Percentiles rank a stretch among this genome's conserved stretches.
Evolutionary conservation across 2,329 filamentous ascomycete species (phyloP).

Genomic region (Fusarium sp.): DNA sequence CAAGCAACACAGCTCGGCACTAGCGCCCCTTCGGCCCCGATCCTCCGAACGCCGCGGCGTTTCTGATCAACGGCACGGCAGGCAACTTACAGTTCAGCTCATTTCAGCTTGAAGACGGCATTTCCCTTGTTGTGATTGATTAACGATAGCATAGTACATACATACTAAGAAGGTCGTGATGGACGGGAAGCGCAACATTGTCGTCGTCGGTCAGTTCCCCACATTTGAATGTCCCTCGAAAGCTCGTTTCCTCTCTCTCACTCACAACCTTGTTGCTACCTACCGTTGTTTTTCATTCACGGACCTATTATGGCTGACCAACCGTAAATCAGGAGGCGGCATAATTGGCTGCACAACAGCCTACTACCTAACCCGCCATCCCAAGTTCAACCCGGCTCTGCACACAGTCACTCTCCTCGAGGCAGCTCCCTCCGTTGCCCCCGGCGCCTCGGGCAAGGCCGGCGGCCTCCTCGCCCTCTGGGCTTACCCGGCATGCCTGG

Average conservation of each 20-base stretch:
- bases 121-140: neutral
- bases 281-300: neutral
- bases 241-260: neutral
- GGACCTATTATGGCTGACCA: conserved; percentile 21
- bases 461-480: conserved; percentile 90
- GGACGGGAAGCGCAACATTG: conserved; percentile 59
- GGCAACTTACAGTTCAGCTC: neutral
- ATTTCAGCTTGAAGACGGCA: neutral
- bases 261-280: conserved; percentile 11
- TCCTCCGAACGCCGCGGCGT: conserved; percentile 1
- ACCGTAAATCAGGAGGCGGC: conserved; percentile 75
- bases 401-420: conserved; percentile 90
- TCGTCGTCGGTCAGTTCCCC: conserved; percentile 60
- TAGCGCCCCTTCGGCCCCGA: neutral
- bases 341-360: conserved; percentile 93
- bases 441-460: conserved; percentile 95
- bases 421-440: conserved; percentile 82
- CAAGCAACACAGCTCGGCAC: neutral
- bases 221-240: neutral
- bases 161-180: conserved; percentile 33
- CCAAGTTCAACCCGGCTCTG: conserved; percentile 78
- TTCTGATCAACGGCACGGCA: neutral
- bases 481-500: conserved; percentile 88
- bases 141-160: neutral
- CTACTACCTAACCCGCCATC: conserved; percentile 90